These are phyloP conservation scores for Monosporascus sp. DNA, from an alignment of 2,329 filamentous ascomycete genomes.

Conservation along the genomic window DNA sequence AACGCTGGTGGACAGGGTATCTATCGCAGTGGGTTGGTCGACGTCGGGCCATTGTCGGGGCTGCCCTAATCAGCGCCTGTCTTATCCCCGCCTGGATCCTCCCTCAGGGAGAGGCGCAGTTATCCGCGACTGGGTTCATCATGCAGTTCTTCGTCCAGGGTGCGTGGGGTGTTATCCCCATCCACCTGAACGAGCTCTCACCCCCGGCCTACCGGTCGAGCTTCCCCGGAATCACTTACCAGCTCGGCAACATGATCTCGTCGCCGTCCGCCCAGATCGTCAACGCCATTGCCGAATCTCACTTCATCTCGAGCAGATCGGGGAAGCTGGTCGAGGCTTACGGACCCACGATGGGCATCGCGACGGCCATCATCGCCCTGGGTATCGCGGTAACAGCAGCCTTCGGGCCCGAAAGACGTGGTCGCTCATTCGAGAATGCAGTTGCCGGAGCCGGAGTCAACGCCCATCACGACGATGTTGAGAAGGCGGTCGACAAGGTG, in stretches of 20 bases:
- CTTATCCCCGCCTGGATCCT: conserved; percentile 69
- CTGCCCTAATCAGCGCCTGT: conserved; percentile 53
- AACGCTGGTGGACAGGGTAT: conserved; percentile 44
- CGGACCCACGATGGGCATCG: conserved; percentile 69
- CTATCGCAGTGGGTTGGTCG: conserved; percentile 70
- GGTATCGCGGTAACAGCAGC: conserved; percentile 65
- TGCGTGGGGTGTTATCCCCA: conserved; percentile 64
- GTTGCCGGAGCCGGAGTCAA: conserved; percentile 41
- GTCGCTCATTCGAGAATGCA: conserved; percentile 61
- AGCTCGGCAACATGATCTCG: conserved; percentile 70
- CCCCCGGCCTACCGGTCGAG: conserved; percentile 65
- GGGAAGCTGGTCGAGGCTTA: conserved; percentile 63
- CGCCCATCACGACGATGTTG: conserved; percentile 19
- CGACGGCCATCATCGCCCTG: conserved; percentile 68
- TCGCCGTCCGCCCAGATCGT: conserved; percentile 72
- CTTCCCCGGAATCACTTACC: conserved; percentile 68
- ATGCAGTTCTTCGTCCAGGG: conserved; percentile 65
- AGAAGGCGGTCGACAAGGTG: conserved; percentile 19
- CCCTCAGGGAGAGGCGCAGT: conserved; percentile 50
- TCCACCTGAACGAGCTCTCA: conserved; percentile 69
- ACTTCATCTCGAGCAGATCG: conserved; percentile 45
- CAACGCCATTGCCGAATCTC: conserved; percentile 64
- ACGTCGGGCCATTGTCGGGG: conserved; percentile 59
- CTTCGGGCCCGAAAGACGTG: conserved; percentile 69
- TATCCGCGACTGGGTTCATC: conserved; percentile 63